phyloP scores from a whole-genome alignment of 169 alveolate genomes.

The Plasmodium relictum region DNA sequence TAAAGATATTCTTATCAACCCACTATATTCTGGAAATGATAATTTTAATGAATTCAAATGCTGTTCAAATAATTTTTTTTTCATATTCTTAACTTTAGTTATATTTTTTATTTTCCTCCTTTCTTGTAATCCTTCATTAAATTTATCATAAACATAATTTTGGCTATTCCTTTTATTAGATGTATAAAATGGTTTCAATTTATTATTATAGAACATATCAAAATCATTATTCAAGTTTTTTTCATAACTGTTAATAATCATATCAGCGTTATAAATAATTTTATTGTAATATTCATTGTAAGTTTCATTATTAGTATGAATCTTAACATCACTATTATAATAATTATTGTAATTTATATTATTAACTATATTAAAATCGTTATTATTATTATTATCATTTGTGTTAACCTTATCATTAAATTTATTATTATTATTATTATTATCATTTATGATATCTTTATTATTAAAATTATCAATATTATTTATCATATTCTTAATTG shows the following conservation, averaged over 20 bases:
- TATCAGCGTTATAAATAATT: not conserved
- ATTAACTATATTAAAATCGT: not conserved
- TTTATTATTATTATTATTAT: not conserved
- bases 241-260: not conserved
- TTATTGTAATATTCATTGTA: not conserved
- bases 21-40: constrained; percentile 82
- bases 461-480: not conserved
- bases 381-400: not conserved
- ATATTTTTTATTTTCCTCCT: constrained; percentile 33
- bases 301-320: not conserved
- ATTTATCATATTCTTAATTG: no score
- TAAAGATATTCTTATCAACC: constrained; percentile 84
- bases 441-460: not conserved
- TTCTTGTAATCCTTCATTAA: constrained; percentile 15
- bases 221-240: not conserved
- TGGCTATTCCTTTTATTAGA: constrained; percentile 30
- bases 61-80: constrained; percentile 40
- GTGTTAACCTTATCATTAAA: not conserved
- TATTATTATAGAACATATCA: not conserved
- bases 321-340: not conserved
- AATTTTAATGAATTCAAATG: constrained; percentile 61
- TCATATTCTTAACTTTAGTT: constrained; percentile 46
- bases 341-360: not conserved
- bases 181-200: not conserved
- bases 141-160: constrained; percentile 5